Evolutionary conservation across 805 yeast genomes (phyloP).

Genomic region (Metschnikowia matae): DNA sequence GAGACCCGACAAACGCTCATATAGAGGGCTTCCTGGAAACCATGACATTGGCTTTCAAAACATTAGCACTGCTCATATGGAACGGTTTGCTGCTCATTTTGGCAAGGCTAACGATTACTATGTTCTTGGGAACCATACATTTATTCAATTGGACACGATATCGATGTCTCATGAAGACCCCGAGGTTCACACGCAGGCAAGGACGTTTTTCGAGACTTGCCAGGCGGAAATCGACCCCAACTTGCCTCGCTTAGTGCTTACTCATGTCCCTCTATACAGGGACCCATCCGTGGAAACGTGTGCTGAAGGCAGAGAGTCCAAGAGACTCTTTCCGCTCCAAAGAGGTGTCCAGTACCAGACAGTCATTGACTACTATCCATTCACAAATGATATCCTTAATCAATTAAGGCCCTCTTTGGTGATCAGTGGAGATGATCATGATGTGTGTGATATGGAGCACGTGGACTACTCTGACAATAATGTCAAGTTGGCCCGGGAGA

Average conservation of each 20-base stretch:
- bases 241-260: slow-evolving; percentile 62
- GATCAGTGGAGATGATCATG: slow-evolving; percentile 96
- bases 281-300: slow-evolving; percentile 60
- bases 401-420: slow-evolving; percentile 61
- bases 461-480: slow-evolving; percentile 22
- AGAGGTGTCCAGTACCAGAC: slow-evolving; percentile 88
- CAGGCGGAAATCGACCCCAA: slow-evolving; percentile 23
- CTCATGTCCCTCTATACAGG: slow-evolving; percentile 87
- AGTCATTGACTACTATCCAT: slow-evolving; percentile 55
- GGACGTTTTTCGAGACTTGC: slow-evolving; percentile 44
- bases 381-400: slow-evolving; percentile 56
- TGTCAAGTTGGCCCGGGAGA: slow-evolving; percentile 52
- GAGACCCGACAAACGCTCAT: slow-evolving; percentile 39
- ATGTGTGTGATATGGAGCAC: slow-evolving; percentile 80
- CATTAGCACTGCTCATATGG: slow-evolving; percentile 50
- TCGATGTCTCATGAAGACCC: slow-evolving; percentile 60
- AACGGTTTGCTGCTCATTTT: slow-evolving; percentile 66
- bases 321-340: slow-evolving; percentile 57
- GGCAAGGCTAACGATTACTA: slow-evolving; percentile 62
- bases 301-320: slow-evolving; percentile 73
- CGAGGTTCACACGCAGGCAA: slow-evolving; percentile 47
- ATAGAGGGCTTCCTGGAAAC: slow-evolving; percentile 69
- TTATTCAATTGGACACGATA: slow-evolving; percentile 75
- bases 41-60: slow-evolving; percentile 96
- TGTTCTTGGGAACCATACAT: slow-evolving; percentile 66